A percentile compares a stretch with the other conserved stretches of the same genome.
phyloP scores from a whole-genome alignment of 257 asterid species.

The Solanum paucissectum region DNA sequence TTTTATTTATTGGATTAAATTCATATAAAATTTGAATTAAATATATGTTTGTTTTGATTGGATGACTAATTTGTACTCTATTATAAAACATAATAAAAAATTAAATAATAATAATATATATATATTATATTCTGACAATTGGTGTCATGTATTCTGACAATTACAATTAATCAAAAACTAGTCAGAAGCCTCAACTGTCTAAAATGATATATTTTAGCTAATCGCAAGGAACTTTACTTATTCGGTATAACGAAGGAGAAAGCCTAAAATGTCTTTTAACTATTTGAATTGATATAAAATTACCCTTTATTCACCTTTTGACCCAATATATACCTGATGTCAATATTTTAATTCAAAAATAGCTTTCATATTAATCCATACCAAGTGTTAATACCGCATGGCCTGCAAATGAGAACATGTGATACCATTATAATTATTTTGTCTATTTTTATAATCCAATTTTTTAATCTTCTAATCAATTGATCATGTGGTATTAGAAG shows the following conservation, averaged over 20 bases:
- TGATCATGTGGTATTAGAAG: background rate
- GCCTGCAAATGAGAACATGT: background rate
- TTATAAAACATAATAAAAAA: too few relatives aligned
- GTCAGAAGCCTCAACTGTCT: too few relatives aligned
- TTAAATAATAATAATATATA: too few relatives aligned
- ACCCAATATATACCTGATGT: fast-evolving
- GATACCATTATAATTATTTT: background rate
- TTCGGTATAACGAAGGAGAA: background rate
- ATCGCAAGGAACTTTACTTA: background rate
- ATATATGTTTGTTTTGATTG: too few relatives aligned
- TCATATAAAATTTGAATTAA: too few relatives aligned
- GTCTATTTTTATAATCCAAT: background rate
- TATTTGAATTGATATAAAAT: background rate
- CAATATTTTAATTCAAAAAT: too few relatives aligned
- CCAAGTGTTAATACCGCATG: background rate
- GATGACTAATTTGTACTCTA: too few relatives aligned
- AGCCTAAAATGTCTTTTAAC: too few relatives aligned
- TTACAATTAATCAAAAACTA: too few relatives aligned
- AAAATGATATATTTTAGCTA: background rate
- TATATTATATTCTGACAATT: too few relatives aligned
- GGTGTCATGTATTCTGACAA: background rate
- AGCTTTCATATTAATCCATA: background rate
- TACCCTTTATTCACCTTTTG: fast-evolving
- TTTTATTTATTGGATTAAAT: too few relatives aligned
- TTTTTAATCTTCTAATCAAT: background rate